These are phyloP conservation scores for Asterophora parasitica DNA, from an alignment of 768 basidiomycete genomes.

Conservation along the genomic window DNA sequence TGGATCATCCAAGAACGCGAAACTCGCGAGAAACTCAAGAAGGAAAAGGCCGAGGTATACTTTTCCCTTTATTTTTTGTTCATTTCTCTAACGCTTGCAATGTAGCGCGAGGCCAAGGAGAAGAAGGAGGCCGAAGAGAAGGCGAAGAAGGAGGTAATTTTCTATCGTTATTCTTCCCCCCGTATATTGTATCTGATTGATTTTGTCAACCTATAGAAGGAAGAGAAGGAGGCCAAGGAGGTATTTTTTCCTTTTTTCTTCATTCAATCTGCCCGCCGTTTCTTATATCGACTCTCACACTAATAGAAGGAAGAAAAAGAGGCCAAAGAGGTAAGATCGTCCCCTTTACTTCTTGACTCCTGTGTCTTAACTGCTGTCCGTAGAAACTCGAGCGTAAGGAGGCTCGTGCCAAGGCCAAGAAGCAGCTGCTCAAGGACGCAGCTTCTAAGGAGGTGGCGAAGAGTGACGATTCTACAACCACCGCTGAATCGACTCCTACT, in stretches of 20 bases:
- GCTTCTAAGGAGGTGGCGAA: slow-evolving; percentile 30
- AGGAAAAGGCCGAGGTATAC: slow-evolving; percentile 59
- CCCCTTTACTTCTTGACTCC: background rate
- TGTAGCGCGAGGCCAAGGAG: slow-evolving; percentile 75
- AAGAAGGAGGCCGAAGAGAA: slow-evolving; percentile 71
- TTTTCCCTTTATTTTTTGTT: slow-evolving; percentile 12
- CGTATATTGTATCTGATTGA: slow-evolving; percentile 3
- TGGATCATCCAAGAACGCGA: slow-evolving; percentile 83
- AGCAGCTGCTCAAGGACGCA: slow-evolving; percentile 21
- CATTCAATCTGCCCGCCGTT: slow-evolving; percentile 1
- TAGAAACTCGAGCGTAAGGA: slow-evolving; percentile 56
- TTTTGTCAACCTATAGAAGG: slow-evolving; percentile 28
- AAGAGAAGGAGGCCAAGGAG: slow-evolving; percentile 49
- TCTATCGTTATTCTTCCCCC: background rate
- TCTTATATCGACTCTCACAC: background rate
- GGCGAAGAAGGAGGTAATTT: slow-evolving; percentile 43
- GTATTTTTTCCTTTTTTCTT: slow-evolving; percentile 19
- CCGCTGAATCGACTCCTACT: slow-evolving; percentile 28
- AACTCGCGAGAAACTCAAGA: slow-evolving; percentile 80
- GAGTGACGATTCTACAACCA: slow-evolving; percentile 32
- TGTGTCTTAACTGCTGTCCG: slow-evolving; percentile 2
- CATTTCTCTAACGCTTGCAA: slow-evolving; percentile 16
- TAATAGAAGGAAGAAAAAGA: slow-evolving; percentile 48
- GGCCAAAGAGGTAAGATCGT: slow-evolving; percentile 49
- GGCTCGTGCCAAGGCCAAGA: slow-evolving; percentile 51